These are phyloP conservation scores for Papiliotrema terrestris DNA, from an alignment of 1,284 basidiomycete species.

Conservation along the genomic window DNA sequence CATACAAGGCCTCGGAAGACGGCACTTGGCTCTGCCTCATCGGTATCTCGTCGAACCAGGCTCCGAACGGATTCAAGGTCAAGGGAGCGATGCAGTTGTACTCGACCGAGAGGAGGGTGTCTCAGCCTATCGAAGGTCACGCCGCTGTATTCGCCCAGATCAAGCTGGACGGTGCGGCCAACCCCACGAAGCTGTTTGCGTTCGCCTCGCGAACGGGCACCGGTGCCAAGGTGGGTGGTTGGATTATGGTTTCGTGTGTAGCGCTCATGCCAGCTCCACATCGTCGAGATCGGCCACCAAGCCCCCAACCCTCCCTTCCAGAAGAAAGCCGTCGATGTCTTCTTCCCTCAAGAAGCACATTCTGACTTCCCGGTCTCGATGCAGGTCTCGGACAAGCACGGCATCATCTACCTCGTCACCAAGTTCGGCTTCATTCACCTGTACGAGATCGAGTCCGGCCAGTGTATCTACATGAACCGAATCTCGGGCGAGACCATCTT, in stretches of 20 bases:
- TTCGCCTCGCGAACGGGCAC: slow-evolving; percentile 94
- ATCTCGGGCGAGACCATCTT: slow-evolving; percentile 99
- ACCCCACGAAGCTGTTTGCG: slow-evolving; percentile 86
- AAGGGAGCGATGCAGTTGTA: slow-evolving; percentile 96
- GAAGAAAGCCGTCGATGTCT: slow-evolving; percentile 99
- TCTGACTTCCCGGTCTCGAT: slow-evolving; percentile 99
- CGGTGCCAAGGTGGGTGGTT: slow-evolving; percentile 78
- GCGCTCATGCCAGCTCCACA: slow-evolving; percentile 68
- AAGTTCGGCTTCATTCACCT: slow-evolving; percentile 99
- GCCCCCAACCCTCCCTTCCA: slow-evolving; percentile 92
- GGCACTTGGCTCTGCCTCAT: slow-evolving; percentile 97
- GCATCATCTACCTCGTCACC: slow-evolving; percentile 95
- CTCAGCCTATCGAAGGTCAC: slow-evolving; percentile 98
- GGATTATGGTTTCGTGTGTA: no score
- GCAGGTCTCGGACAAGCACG: slow-evolving; percentile 97
- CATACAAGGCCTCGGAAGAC: slow-evolving; percentile 88
- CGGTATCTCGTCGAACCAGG: slow-evolving; percentile 91
- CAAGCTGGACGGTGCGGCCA: slow-evolving; percentile 79
- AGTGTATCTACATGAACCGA: slow-evolving; percentile 99
- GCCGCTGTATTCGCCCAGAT: slow-evolving; percentile 94
- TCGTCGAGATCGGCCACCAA: slow-evolving; percentile 97
- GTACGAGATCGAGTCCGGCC: slow-evolving; percentile 97
- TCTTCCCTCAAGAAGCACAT: slow-evolving; percentile 96
- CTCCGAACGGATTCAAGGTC: slow-evolving; percentile 88
- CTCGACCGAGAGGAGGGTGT: slow-evolving; percentile 73